Percentiles rank a stretch among this genome's conserved stretches.
Evolutionary conservation across 805 yeast species (phyloP).

Genomic region (Ogataea sp.): DNA sequence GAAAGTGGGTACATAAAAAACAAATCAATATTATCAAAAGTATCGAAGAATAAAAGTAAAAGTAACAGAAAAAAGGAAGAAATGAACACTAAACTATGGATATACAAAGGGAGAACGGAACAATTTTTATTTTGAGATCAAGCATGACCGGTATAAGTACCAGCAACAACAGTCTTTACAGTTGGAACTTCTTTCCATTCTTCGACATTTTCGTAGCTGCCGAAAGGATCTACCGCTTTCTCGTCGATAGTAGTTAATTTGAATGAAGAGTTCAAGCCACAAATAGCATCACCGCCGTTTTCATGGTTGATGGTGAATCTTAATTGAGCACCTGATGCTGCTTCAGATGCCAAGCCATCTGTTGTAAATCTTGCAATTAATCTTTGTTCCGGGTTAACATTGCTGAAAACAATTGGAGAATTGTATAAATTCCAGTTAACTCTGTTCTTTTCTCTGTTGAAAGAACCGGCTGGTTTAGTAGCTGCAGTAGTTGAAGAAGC

Average conservation of each 20-base stretch:
- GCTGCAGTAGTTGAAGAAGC: constrained; percentile 66
- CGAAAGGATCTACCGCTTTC: constrained; percentile 26
- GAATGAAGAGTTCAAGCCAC: constrained; percentile 28
- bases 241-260: constrained; percentile 18
- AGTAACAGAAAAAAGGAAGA: neutral
- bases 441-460: constrained; percentile 77
- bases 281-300: constrained; percentile 32
- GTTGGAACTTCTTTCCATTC: constrained; percentile 32
- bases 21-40: too few species aligned
- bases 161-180: constrained; percentile 39
- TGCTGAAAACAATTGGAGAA: constrained; percentile 29
- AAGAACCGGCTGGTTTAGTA: constrained; percentile 88
- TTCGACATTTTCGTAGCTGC: constrained; percentile 10
- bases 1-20: neutral
- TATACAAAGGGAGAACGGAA: neutral
- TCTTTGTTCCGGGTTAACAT: constrained; percentile 44
- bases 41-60: neutral
- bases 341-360: constrained; percentile 60
- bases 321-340: constrained; percentile 64
- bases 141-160: constrained; percentile 37
- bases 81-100: neutral
- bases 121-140: constrained; percentile 2
- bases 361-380: constrained; percentile 85
- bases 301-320: constrained; percentile 44
- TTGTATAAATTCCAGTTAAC: constrained; percentile 70